A percentile compares a stretch with the other conserved stretches of the same genome.
Conservation (phyloP, 768 basidiomycete genomes). For the Termitomyces sp. region DNA sequence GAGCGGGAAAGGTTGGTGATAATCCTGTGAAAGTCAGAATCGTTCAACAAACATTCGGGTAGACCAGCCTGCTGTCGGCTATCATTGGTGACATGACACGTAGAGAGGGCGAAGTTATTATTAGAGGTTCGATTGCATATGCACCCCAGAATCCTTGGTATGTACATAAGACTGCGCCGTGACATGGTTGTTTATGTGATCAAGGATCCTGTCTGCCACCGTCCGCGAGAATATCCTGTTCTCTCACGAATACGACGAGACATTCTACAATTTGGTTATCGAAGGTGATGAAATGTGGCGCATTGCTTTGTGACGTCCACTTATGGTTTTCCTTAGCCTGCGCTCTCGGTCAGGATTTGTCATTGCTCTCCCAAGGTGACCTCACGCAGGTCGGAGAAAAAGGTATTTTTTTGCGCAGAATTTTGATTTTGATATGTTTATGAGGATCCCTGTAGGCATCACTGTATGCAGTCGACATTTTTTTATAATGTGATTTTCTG, state of each 20-base stretch:
- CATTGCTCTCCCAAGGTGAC: slow-evolving; percentile 77
- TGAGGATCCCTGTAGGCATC: slow-evolving; percentile 33
- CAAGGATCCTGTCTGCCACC: slow-evolving; percentile 79
- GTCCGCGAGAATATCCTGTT: slow-evolving; percentile 91
- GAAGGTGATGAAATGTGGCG: slow-evolving; percentile 45
- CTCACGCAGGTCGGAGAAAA: slow-evolving; percentile 84
- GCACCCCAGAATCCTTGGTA: slow-evolving; percentile 87
- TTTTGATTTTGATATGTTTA: not conserved
- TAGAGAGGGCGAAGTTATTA: slow-evolving; percentile 61
- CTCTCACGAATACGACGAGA: slow-evolving; percentile 82
- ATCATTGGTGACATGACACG: slow-evolving; percentile 87
- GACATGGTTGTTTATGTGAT: not conserved
- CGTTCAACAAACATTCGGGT: not conserved
- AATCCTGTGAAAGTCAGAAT: not conserved
- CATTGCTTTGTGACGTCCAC: not conserved
- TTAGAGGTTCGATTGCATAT: slow-evolving; percentile 74
- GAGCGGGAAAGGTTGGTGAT: slow-evolving; percentile 71
- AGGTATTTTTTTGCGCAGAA: slow-evolving; percentile 33
- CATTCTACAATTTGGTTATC: slow-evolving; percentile 76
- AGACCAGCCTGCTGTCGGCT: slow-evolving; percentile 74
- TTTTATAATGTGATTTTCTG: not conserved
- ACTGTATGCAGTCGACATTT: slow-evolving; percentile 36
- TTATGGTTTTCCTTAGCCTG: slow-evolving; percentile 49
- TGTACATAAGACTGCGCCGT: slow-evolving; percentile 7
- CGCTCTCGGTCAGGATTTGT: slow-evolving; percentile 78